Evolutionary conservation across 768 basidiomycete species (phyloP).

Genomic region (Naganishia antarctica): DNA sequence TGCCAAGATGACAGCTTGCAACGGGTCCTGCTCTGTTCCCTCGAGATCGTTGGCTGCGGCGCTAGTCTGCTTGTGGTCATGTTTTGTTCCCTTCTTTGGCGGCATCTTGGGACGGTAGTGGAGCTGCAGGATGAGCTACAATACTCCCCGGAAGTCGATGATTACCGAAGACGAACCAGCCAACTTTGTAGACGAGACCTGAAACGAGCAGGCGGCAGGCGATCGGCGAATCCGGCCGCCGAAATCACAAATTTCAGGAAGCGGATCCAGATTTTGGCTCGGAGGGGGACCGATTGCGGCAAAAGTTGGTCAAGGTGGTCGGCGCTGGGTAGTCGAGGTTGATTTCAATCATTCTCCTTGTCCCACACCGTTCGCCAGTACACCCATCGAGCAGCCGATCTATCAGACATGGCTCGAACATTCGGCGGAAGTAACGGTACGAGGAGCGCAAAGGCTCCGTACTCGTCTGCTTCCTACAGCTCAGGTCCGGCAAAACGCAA

Average conservation of each 20-base stretch:
- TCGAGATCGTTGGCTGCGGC: slow-evolving; percentile 15
- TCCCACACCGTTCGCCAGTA: no score
- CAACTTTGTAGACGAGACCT: not conserved
- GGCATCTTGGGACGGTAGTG: slow-evolving; percentile 23
- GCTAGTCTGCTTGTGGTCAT: not conserved
- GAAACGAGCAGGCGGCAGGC: no score
- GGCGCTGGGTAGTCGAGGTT: no score
- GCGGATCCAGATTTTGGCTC: not conserved
- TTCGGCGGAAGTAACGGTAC: not conserved
- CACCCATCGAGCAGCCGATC: not conserved
- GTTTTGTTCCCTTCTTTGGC: slow-evolving; percentile 3
- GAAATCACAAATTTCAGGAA: not conserved
- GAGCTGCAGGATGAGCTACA: no score
- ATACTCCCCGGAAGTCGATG: no score
- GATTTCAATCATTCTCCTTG: no score
- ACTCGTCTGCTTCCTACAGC: slow-evolving; percentile 15
- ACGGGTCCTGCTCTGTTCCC: slow-evolving; percentile 61
- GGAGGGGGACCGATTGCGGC: not conserved
- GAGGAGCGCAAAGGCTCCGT: slow-evolving; percentile 4
- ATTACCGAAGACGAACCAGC: not conserved
- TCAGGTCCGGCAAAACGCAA: slow-evolving; percentile 4
- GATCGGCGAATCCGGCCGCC: not conserved
- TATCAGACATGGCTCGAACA: not conserved
- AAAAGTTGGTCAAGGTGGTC: no score
- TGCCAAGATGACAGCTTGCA: slow-evolving; percentile 91